Conservation (phyloP, 1,284 basidiomycete species). For the Baeospora myosura region DNA sequence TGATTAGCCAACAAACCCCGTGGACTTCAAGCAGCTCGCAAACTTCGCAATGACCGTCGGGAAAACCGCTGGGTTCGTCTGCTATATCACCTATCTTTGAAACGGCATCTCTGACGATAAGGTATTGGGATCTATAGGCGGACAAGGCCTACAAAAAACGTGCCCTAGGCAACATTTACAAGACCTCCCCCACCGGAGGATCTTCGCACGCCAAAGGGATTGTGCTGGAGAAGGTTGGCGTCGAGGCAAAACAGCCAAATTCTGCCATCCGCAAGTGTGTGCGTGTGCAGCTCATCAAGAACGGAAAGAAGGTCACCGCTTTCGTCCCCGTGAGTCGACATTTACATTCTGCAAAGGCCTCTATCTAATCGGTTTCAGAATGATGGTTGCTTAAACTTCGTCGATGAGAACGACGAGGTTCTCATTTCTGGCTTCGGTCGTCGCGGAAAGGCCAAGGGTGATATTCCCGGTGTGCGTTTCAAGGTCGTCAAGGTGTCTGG, state of each 20-base stretch:
- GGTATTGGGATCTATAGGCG: slow-evolving; percentile 48
- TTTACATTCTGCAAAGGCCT: slow-evolving; percentile 1
- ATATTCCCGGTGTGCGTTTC: slow-evolving; percentile 96
- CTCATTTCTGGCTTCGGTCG: slow-evolving; percentile 99
- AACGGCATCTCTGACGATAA: slow-evolving; percentile 11
- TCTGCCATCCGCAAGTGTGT: slow-evolving; percentile 99
- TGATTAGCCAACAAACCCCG: slow-evolving; percentile 89
- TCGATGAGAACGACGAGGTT: slow-evolving; percentile 99
- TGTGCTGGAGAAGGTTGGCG: slow-evolving; percentile 96
- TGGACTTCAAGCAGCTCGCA: slow-evolving; percentile 98
- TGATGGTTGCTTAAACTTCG: slow-evolving; percentile 98
- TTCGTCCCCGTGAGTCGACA: slow-evolving; percentile 52
- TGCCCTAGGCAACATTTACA: slow-evolving; percentile 99
- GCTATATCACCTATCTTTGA: too few relatives aligned
- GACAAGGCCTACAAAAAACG: slow-evolving; percentile 99
- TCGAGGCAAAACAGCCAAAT: slow-evolving; percentile 97
- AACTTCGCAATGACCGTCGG: slow-evolving; percentile 91
- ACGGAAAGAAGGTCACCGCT: slow-evolving; percentile 99
- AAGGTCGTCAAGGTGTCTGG: slow-evolving; percentile 99
- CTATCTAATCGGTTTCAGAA: slow-evolving; percentile 47
- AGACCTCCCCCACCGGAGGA: slow-evolving; percentile 98
- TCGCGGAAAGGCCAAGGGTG: slow-evolving; percentile 98
- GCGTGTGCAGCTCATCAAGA: slow-evolving; percentile 99
- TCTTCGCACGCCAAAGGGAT: slow-evolving; percentile 99
- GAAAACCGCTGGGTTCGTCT: slow-evolving; percentile 91